Conservation (phyloP, 2,329 filamentous ascomycete genomes). For the Arachnomyces sp. region DNA sequence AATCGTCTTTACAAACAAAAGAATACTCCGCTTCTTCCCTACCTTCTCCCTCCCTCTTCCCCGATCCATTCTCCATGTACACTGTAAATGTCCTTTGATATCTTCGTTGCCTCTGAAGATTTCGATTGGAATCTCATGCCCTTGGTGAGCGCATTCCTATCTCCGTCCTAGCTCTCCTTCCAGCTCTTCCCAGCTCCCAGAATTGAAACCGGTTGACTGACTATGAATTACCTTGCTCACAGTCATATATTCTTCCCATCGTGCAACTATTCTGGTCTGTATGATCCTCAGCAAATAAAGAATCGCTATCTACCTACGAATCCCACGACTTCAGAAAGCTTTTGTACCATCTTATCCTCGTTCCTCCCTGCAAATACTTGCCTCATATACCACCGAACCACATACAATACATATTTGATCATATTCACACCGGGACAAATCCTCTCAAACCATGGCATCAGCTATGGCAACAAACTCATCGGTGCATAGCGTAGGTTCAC, state of each 20-base stretch:
- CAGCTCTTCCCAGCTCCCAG: conserved; percentile 7
- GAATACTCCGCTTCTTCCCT: conserved; percentile 11
- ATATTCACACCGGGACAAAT: conserved; percentile 10
- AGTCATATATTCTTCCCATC: conserved; percentile 22
- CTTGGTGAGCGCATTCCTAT: conserved; percentile 12
- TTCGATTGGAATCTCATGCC: conserved; percentile 9
- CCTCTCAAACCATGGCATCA: conserved; percentile 24
- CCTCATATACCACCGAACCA: conserved; percentile 8
- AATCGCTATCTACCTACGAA: conserved; percentile 6
- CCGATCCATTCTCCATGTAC: conserved; percentile 21
- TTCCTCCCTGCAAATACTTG: conserved; percentile 7
- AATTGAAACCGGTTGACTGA: neutral
- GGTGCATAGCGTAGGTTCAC: conserved; percentile 31
- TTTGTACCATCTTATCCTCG: conserved; percentile 13
- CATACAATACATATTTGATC: conserved; percentile 20
- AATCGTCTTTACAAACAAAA: neutral
- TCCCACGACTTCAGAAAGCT: neutral
- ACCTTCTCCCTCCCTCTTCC: conserved; percentile 17
- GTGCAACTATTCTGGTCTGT: conserved; percentile 17
- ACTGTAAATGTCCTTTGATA: conserved; percentile 23
- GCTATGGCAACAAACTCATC: conserved; percentile 29
- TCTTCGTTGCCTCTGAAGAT: conserved; percentile 15
- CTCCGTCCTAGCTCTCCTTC: conserved; percentile 10
- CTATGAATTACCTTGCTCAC: conserved; percentile 10
- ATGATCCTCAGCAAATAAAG: conserved; percentile 27